Percentiles rank a stretch among this genome's conserved stretches.
Conservation (phyloP, 2,329 filamentous ascomycete genomes). For the Clarireedia hainanense region DNA sequence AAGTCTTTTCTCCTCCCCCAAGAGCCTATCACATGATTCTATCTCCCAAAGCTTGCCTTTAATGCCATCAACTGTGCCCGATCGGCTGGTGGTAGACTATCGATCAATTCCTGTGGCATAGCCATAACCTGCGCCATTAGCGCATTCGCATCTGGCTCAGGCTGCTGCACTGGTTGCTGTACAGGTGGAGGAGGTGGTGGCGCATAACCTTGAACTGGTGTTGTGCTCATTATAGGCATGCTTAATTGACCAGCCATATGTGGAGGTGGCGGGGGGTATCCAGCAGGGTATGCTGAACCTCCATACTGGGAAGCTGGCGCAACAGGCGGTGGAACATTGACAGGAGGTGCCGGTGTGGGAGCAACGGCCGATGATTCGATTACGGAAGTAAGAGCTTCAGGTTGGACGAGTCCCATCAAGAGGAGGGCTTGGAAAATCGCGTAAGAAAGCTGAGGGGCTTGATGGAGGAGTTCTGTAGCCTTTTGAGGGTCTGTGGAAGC, state of each 20-base stretch:
- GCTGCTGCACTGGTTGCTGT: conserved; percentile 35
- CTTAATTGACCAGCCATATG: conserved; percentile 31
- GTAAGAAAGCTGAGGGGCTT: conserved; percentile 87
- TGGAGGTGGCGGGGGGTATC: conserved; percentile 32
- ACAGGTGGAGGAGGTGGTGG: conserved; percentile 18
- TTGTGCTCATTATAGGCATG: conserved; percentile 33
- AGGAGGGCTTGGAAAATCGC: conserved; percentile 92
- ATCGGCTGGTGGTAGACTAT: conserved; percentile 67
- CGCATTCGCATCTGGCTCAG: conserved; percentile 54
- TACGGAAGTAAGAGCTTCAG: conserved; percentile 72
- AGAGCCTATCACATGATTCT: too few species aligned
- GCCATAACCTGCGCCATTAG: conserved; percentile 75
- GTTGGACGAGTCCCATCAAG: conserved; percentile 86
- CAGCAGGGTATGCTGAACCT: conserved; percentile 30
- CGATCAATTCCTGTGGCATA: conserved; percentile 73
- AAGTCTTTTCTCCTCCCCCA: too few species aligned
- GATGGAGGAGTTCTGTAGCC: conserved; percentile 76
- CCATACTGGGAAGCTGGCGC: conserved; percentile 26
- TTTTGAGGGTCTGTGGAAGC: conserved; percentile 74
- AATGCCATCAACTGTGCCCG: conserved; percentile 73
- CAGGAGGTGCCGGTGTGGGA: conserved; percentile 36
- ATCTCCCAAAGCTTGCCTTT: conserved; percentile 35
- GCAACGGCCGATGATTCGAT: conserved; percentile 49
- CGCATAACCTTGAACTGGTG: conserved; percentile 36
- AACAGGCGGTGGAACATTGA: conserved; percentile 23